Percentiles rank a stretch among this genome's conserved stretches.
These are phyloP conservation scores for Globisporangium cylindrosporum DNA, from an alignment of 352 stramenopile species.

Conservation along the genomic window DNA sequence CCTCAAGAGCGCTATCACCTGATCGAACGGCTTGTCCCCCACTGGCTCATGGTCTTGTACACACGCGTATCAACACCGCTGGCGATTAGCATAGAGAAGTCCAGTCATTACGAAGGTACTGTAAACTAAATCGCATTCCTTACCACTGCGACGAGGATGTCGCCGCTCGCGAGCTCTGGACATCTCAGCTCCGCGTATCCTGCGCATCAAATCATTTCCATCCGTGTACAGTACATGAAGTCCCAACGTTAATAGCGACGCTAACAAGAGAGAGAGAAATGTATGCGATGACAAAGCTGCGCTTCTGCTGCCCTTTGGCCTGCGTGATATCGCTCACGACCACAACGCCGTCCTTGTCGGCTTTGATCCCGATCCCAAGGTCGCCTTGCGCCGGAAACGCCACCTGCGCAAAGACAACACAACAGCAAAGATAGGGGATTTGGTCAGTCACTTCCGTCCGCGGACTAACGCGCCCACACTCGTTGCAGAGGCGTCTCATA, in stretches of 20 bases:
- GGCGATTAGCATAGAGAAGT: not conserved
- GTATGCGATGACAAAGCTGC: no score
- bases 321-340: constrained; percentile 27
- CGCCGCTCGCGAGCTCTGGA: constrained; percentile 25
- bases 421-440: no score
- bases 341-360: constrained; percentile 26
- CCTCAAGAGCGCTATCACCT: constrained; percentile 28
- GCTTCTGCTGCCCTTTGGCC: constrained; percentile 12
- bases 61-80: not conserved
- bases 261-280: not conserved
- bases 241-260: not conserved
- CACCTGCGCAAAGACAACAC: constrained; percentile 12
- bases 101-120: not conserved
- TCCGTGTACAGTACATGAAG: not conserved
- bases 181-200: constrained; percentile 28
- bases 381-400: constrained; percentile 24
- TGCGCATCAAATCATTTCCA: constrained; percentile 6
- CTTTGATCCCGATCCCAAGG: constrained; percentile 29
- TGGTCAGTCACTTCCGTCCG: no score
- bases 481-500: not conserved
- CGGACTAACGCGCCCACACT: no score
- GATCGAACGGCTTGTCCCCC: constrained; percentile 18
- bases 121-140: not conserved
- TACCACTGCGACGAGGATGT: constrained; percentile 37
- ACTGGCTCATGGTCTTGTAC: constrained; percentile 13